These are phyloP conservation scores for Areca catechu DNA, from an alignment of 176 grass and related monocot species.

Conservation along the genomic window DNA sequence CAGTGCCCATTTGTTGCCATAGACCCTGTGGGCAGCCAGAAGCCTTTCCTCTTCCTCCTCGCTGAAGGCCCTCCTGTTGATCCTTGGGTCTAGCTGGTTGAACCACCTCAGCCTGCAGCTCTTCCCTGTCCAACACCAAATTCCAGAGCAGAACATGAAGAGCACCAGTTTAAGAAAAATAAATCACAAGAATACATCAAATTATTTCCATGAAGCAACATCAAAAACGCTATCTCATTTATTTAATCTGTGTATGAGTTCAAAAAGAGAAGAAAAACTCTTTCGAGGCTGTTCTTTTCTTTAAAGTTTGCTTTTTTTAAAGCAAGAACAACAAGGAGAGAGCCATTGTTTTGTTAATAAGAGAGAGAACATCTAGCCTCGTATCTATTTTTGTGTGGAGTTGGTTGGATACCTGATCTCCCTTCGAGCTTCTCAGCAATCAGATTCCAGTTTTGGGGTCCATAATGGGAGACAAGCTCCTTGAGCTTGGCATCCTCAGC, in stretches of 20 bases:
- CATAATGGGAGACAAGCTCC: constrained; percentile 15
- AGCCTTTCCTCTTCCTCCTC: constrained; percentile 24
- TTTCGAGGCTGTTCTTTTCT: not conserved
- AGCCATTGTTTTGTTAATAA: too few species aligned
- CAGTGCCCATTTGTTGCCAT: constrained; percentile 28
- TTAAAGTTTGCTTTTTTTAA: too few species aligned
- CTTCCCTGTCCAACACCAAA: constrained; percentile 12
- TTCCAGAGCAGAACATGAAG: not conserved
- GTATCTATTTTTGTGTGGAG: too few species aligned
- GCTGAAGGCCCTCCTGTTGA: constrained; percentile 21
- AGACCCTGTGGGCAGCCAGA: constrained; percentile 15
- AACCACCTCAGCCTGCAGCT: constrained; percentile 29
- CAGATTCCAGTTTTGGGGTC: constrained; percentile 26
- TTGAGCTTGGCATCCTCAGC: constrained; percentile 18
- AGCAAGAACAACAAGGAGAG: not conserved
- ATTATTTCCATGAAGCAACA: too few species aligned
- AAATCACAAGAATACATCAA: too few species aligned
- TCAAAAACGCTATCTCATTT: too few species aligned
- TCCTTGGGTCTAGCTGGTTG: constrained; percentile 26
- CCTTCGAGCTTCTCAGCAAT: constrained; percentile 22
- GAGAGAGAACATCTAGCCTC: too few species aligned
- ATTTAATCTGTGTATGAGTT: too few species aligned
- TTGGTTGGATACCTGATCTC: constrained; percentile 18
- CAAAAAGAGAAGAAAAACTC: not conserved
- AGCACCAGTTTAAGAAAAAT: too few species aligned